These are phyloP conservation scores for Parathielavia hyrcaniae DNA, from an alignment of 495 filamentous ascomycete genomes.

Conservation along the genomic window DNA sequence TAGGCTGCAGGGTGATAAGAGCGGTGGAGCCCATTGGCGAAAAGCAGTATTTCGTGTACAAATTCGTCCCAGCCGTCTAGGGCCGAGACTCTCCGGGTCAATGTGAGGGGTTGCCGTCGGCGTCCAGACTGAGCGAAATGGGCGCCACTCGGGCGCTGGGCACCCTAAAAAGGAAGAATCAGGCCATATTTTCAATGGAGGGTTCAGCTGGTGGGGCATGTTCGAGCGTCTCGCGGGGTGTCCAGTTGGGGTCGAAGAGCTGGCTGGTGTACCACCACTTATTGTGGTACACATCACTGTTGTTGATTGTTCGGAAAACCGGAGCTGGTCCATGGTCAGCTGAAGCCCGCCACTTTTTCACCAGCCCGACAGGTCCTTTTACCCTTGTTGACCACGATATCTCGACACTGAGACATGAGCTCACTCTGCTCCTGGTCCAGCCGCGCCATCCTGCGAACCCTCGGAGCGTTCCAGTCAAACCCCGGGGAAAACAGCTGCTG, in stretches of 20 bases:
- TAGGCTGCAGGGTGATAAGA: constrained; percentile 31
- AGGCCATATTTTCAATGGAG: constrained; percentile 22
- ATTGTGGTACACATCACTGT: constrained; percentile 30
- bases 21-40: constrained; percentile 22
- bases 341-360: background rate
- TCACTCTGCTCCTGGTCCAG: constrained; percentile 31
- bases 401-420: constrained; percentile 33
- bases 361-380: constrained; percentile 1
- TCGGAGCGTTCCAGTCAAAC: constrained; percentile 32
- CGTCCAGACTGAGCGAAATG: constrained; percentile 10
- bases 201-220: constrained; percentile 27
- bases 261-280: constrained; percentile 38
- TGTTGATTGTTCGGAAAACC: constrained; percentile 28
- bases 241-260: constrained; percentile 36
- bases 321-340: constrained; percentile 18
- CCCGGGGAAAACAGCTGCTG: constrained; percentile 30
- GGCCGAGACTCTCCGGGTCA: constrained; percentile 19
- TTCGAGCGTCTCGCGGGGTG: constrained; percentile 34
- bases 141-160: constrained; percentile 12
- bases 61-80: constrained; percentile 23
- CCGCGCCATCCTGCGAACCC: constrained; percentile 33
- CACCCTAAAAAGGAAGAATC: constrained; percentile 17
- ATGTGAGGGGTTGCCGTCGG: constrained; percentile 23
- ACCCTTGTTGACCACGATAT: constrained; percentile 29
- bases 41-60: constrained; percentile 23